Base-by-base conservation (phyloP, 2,329 filamentous ascomycete genomes). In the Cordyceps tenuipes region DNA sequence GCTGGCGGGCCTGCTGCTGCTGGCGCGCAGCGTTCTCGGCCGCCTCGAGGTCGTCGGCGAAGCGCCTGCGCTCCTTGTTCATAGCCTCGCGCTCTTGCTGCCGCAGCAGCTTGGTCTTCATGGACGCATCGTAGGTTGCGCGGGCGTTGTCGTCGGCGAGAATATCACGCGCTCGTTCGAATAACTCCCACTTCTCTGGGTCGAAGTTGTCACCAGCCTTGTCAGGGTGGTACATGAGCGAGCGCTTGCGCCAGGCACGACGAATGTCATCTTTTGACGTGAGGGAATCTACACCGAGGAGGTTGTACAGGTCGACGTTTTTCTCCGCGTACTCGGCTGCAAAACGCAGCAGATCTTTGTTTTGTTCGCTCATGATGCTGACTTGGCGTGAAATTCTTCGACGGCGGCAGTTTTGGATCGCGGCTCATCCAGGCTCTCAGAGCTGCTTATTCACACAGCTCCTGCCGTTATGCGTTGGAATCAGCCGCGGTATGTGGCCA, bases 171-270 rank as follows among this genome's bases (percentile, higher is more conserved):
- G 91, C 92, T 63, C 89, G 88, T 69, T 91, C 89, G 61, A 96
- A 85, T 1, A 89, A 79, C 72, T 96, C 89, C 78, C 95, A 97
- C 68, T 89, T 89, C 60, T 87, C 86, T 50, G 90, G 81, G 65
- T 94, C 90, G 67, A 88, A 90, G 43, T 81, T 77, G 57, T 83
- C 84, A 64, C 86, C 83, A 59, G 92, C 86, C 76, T 97, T 96
- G 80, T 97, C 93, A 1, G 93, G 93, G 72, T 97, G 93, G 77
- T 92, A 91, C 69, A 90, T 91, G n/a, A 96, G 79, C 3, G 91
- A 91, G 34, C 87, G 86, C 67, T 90, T 89, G 62, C 91, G 85
- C 79, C 93, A 97, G 49, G 90, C 91, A 65, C 88, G 86, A 64
- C 90, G 87, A 68, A 96, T 87, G 63, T 91, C 88, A n/a, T 84